Evolutionary conservation across 225 moss, liverwort and hornwort species (phyloP), one percentile per base, ranked within the genome.

Genomic region (Thuidium tamariscinum): DNA sequence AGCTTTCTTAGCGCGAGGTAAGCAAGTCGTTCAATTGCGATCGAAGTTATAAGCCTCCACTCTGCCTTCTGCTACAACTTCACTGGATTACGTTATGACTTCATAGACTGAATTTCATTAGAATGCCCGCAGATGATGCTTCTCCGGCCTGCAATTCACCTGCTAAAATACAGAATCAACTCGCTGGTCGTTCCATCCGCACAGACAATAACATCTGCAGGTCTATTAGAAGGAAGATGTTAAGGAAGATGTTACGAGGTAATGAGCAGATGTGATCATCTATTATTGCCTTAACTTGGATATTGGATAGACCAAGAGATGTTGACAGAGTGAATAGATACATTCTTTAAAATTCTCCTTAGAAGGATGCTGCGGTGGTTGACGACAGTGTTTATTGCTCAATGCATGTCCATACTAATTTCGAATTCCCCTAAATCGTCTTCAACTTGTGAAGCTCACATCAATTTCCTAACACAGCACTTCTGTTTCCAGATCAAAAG

Each of bases 201-300:
- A 67, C 81, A 66, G 91, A 90, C 49, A 48, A 57, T 39, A 75
- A 88, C 62, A 80, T 88, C 74, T 77, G 84, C 52, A 88, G 86
- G 76, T 89, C 84, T 27, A 76, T 86, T 65, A 82, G 76, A 76
- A 82, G 79, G 65, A 93, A 86, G 86, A 84, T 80, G 69, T 80
- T 86, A 61, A 82, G 84, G 75, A 93, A 88, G 82, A 51, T 80
- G 64, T 48, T 86, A 68, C 89, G 91, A 90, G 93, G 93, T 93
- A 86, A 69, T 42, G 49, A 74, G 77, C 60, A 86, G 70, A 74
- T 82, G 41, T 67, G 34, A 41, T 57, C 36, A 73, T 64, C 42
- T 54, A 34, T 57, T 29, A 75, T 74, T 87, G 60, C 39, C 29
- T 51, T 65, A 10, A 27, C 36, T 79, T 72, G 29, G 32, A 85